These are phyloP conservation scores for Teratosphaeriaceae sp. DNA, from an alignment of 2,329 filamentous ascomycete species.

Conservation along the genomic window DNA sequence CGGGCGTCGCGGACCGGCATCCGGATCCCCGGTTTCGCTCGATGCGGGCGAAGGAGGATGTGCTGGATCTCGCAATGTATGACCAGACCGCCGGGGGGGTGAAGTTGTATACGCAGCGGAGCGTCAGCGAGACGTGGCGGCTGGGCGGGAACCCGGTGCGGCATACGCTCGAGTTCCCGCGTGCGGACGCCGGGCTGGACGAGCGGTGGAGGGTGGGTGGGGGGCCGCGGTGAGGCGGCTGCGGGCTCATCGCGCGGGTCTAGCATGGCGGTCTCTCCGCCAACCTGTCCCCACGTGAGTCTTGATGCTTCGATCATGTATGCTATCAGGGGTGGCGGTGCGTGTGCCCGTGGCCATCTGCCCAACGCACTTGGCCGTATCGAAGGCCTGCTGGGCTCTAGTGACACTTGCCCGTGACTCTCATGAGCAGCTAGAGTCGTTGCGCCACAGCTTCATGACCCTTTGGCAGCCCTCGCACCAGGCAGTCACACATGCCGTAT, in stretches of 20 bases:
- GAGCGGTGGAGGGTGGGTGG: slow-evolving; percentile 5
- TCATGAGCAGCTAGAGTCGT: too few relatives aligned
- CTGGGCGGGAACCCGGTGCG: background rate
- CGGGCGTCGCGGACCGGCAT: slow-evolving; percentile 34
- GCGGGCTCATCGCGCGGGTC: background rate
- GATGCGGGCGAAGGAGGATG: slow-evolving; percentile 27
- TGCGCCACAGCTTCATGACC: too few relatives aligned
- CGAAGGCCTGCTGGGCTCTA: too few relatives aligned
- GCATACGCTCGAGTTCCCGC: slow-evolving; percentile 2
- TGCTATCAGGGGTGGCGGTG: too few relatives aligned
- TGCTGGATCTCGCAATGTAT: slow-evolving; percentile 41
- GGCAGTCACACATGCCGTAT: background rate
- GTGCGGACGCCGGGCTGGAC: slow-evolving; percentile 3
- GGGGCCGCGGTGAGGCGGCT: background rate
- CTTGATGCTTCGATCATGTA: background rate
- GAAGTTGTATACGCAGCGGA: slow-evolving; percentile 35
- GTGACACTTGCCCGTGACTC: too few relatives aligned
- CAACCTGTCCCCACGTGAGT: too few relatives aligned
- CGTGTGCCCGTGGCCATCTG: too few relatives aligned
- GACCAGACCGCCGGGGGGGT: slow-evolving; percentile 34
- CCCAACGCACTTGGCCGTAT: too few relatives aligned
- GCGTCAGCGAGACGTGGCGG: slow-evolving; percentile 23
- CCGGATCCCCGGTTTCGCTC: slow-evolving; percentile 33
- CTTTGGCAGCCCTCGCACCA: too few relatives aligned
- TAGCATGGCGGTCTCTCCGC: too few relatives aligned